These are phyloP conservation scores for Dactylellina drechsleri DNA, from an alignment of 2,329 filamentous ascomycete species.

Conservation along the genomic window DNA sequence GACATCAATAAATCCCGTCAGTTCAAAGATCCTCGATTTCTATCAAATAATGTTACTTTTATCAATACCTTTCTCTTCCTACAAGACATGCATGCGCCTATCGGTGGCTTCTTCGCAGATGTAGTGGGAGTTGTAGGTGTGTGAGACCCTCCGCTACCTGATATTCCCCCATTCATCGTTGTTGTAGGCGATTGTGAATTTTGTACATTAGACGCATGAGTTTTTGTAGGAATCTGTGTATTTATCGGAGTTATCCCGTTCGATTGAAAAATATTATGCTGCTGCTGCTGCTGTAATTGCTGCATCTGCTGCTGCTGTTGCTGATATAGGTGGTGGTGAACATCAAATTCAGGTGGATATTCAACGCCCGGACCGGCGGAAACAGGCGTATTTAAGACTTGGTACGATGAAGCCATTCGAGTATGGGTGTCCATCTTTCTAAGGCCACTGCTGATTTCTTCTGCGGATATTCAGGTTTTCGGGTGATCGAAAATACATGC, in stretches of 20 bases:
- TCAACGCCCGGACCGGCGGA: constrained; percentile 41
- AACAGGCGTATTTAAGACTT: constrained; percentile 42
- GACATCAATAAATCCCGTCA: constrained; percentile 13
- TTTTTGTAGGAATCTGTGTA: constrained; percentile 36
- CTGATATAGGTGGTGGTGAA: constrained; percentile 48
- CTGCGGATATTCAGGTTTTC: constrained; percentile 19
- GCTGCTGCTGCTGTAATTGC: constrained; percentile 38
- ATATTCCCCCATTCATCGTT: constrained; percentile 26
- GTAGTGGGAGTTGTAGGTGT: constrained; percentile 48
- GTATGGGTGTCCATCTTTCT: constrained; percentile 45
- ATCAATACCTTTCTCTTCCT: constrained; percentile 50
- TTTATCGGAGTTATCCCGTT: constrained; percentile 51
- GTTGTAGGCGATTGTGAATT: constrained; percentile 50
- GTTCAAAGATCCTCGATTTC: constrained; percentile 8
- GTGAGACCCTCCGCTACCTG: constrained; percentile 32
- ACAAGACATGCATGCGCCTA: constrained; percentile 51
- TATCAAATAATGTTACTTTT: neutral
- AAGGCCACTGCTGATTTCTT: neutral
- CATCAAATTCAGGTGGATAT: constrained; percentile 50
- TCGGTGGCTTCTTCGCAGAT: constrained; percentile 46
- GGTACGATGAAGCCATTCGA: constrained; percentile 45
- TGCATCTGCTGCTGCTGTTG: constrained; percentile 37
- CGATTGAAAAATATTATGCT: constrained; percentile 45
- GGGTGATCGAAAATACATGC: constrained; percentile 27
- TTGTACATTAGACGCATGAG: constrained; percentile 31